A percentile compares a stretch with the other conserved stretches of the same genome.
These are phyloP conservation scores for Lentinula lateritia DNA, from an alignment of 768 basidiomycete species.

Conservation along the genomic window DNA sequence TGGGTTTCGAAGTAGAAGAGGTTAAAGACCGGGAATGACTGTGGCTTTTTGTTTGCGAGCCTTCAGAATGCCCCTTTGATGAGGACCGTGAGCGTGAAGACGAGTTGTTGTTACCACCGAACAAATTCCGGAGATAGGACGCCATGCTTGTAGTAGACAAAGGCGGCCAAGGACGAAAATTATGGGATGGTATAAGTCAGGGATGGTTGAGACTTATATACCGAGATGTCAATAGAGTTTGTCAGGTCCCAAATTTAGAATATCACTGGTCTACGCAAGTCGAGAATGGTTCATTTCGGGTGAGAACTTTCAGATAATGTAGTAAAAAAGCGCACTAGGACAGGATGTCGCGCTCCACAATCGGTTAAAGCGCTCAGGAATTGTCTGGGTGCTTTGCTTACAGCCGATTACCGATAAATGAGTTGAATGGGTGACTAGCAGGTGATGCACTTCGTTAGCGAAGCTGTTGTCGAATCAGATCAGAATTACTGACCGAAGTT, in stretches of 20 bases:
- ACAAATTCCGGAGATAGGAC: conserved; percentile 36
- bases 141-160: conserved; percentile 29
- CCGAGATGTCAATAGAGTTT: neutral
- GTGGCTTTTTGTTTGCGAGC: conserved; percentile 32
- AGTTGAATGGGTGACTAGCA: neutral
- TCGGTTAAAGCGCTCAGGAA: neutral
- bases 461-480: neutral
- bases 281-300: neutral
- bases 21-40: conserved; percentile 33
- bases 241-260: neutral
- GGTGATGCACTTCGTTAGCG: conserved; percentile 3
- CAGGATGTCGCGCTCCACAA: conserved; percentile 4
- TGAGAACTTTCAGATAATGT: neutral
- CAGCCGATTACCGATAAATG: neutral
- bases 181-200: neutral
- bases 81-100: conserved; percentile 9
- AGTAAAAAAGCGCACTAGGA: conserved; percentile 1
- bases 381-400: neutral
- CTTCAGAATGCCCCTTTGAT: conserved; percentile 15
- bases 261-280: neutral
- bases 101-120: conserved; percentile 1
- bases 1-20: conserved; percentile 26
- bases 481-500: neutral
- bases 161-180: neutral
- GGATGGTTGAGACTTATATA: neutral